phyloP scores from a whole-genome alignment of 345 rosid genomes.

The Pugionium dolabratum region DNA sequence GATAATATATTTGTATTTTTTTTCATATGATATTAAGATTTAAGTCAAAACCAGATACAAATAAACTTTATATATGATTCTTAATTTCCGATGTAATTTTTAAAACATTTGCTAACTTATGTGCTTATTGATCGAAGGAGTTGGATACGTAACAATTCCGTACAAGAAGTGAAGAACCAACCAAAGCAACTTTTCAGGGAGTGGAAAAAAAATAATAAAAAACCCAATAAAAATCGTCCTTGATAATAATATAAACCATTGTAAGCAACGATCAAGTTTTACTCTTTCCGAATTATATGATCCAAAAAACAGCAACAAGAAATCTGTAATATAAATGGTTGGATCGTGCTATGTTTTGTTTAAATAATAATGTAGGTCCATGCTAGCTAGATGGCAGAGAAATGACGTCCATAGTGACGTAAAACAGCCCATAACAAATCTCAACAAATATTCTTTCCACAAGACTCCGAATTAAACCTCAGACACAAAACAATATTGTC shows the following conservation, averaged over 20 bases:
- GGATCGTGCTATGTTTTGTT: not conserved
- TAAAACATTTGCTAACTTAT: too few species aligned
- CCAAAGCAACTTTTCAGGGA: not conserved
- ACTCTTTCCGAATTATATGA: not conserved
- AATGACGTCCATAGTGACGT: conserved; percentile 34
- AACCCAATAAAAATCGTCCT: not conserved
- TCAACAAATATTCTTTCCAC: conserved; percentile 15
- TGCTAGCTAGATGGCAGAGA: conserved; percentile 25
- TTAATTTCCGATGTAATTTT: too few species aligned
- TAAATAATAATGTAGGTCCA: conserved; percentile 3
- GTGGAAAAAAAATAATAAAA: not conserved
- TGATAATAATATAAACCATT: not conserved
- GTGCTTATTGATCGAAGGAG: too few species aligned
- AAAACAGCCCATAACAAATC: conserved; percentile 28
- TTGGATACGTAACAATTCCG: too few species aligned
- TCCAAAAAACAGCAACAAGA: not conserved
- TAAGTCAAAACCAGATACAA: too few species aligned
- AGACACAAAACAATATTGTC: conserved; percentile 26
- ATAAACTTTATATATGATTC: too few species aligned
- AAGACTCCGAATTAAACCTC: conserved; percentile 21
- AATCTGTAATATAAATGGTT: not conserved
- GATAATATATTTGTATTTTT: too few species aligned
- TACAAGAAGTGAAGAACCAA: too few species aligned
- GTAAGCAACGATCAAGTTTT: not conserved
- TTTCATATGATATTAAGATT: too few species aligned